phyloP scores from a whole-genome alignment of 495 filamentous ascomycete genomes.

The Aspergillus nanangensis region DNA sequence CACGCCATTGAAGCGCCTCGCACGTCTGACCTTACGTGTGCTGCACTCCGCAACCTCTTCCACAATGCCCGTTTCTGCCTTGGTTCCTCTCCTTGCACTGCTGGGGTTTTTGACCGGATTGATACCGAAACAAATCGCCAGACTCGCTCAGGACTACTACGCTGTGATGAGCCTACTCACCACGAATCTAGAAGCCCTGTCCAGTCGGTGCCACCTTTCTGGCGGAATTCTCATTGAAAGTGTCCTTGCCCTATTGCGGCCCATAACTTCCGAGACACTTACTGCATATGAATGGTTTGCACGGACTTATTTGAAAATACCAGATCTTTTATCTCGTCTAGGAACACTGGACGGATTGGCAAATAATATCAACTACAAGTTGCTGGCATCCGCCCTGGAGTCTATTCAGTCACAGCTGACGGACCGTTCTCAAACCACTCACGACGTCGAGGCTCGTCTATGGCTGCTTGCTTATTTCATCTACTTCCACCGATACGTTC shows the following conservation, averaged over 20 bases:
- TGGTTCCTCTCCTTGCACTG: constrained; percentile 34
- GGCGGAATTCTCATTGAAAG: constrained; percentile 24
- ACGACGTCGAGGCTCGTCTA: constrained; percentile 41
- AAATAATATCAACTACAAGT: constrained; percentile 47
- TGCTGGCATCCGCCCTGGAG: constrained; percentile 46
- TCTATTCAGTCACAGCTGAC: constrained; percentile 26
- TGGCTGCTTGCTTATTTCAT: constrained; percentile 84
- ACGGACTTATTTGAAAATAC: constrained; percentile 47
- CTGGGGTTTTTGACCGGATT: constrained; percentile 33
- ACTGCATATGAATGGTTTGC: constrained; percentile 57
- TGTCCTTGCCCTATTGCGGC: constrained; percentile 45
- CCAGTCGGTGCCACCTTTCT: constrained; percentile 13
- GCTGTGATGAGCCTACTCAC: constrained; percentile 38
- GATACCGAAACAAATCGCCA: constrained; percentile 47
- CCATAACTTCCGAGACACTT: constrained; percentile 42
- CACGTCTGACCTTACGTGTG: constrained; percentile 38
- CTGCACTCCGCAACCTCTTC: constrained; percentile 27
- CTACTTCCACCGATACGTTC: constrained; percentile 57
- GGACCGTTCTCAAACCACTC: constrained; percentile 13
- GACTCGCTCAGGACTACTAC: constrained; percentile 39
- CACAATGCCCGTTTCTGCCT: constrained; percentile 15
- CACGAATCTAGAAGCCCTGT: constrained; percentile 21
- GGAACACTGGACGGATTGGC: constrained; percentile 45
- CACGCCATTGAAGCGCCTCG: constrained; percentile 41
- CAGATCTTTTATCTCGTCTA: constrained; percentile 36